Conservation (phyloP, 1,284 basidiomycete species). For the Sphaerobolus stellatus region DNA sequence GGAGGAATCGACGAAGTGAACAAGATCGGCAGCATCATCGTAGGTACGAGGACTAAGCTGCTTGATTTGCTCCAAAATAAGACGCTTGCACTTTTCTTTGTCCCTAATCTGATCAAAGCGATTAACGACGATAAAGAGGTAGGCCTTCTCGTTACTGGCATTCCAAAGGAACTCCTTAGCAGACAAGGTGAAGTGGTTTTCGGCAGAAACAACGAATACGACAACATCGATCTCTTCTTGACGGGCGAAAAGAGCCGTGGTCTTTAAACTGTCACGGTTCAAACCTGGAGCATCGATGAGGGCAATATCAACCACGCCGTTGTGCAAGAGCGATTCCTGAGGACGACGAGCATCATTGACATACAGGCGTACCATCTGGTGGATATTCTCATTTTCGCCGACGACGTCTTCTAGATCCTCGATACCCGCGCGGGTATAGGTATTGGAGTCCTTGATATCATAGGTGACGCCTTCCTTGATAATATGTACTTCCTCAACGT, state of each 20-base stretch:
- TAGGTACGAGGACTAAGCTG: conserved; percentile 90
- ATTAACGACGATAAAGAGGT: conserved; percentile 98
- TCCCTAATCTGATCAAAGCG: conserved; percentile 95
- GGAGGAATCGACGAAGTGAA: conserved; percentile 97
- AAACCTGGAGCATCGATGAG: conserved; percentile 98
- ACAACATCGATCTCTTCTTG: conserved; percentile 99
- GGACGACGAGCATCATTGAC: conserved; percentile 73
- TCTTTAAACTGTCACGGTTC: conserved; percentile 94
- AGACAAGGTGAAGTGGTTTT: conserved; percentile 98
- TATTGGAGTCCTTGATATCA: conserved; percentile 68
- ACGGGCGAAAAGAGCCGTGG: conserved; percentile 92
- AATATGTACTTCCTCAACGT: conserved; percentile 82
- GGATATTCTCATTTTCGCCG: conserved; percentile 63
- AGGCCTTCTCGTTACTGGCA: conserved; percentile 96
- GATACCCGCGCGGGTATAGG: conserved; percentile 71
- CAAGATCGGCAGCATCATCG: conserved; percentile 88
- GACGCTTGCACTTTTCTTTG: conserved; percentile 89
- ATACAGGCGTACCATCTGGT: conserved; percentile 81
- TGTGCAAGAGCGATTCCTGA: conserved; percentile 86
- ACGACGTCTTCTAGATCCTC: conserved; percentile 80
- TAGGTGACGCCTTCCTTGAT: conserved; percentile 72
- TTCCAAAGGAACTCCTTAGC: conserved; percentile 94
- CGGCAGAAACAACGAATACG: conserved; percentile 96
- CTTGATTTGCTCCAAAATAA: conserved; percentile 94
- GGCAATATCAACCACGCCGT: conserved; percentile 96